phyloP scores from a whole-genome alignment of 2,329 filamentous ascomycete species.

The Mycosphaerella arachidis region DNA sequence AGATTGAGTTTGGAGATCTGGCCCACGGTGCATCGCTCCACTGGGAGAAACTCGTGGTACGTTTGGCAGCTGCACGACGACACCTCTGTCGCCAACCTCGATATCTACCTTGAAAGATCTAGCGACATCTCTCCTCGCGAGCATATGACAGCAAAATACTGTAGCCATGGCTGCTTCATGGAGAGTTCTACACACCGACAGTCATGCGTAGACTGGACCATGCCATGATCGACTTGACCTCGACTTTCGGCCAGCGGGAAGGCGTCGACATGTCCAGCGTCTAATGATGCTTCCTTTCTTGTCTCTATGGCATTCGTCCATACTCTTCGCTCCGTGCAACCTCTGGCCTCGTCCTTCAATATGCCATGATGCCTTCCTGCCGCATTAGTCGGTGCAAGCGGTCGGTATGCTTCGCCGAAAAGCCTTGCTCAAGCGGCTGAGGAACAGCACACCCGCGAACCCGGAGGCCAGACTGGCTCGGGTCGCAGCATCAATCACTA shows the following conservation, averaged over 20 bases:
- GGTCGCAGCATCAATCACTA: not conserved
- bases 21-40: not conserved
- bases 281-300: not conserved
- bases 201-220: not conserved
- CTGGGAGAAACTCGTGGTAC: not conserved
- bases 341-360: not conserved
- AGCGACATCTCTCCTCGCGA: too few species aligned
- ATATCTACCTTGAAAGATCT: too few species aligned
- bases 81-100: too few species aligned
- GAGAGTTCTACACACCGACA: too few species aligned
- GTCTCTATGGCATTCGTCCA: not conserved
- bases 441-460: not conserved
- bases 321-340: not conserved
- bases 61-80: not conserved
- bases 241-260: not conserved
- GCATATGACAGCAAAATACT: not conserved
- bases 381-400: not conserved
- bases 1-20: conserved; percentile 5
- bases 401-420: conserved; percentile 1
- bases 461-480: not conserved
- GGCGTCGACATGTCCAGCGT: not conserved
- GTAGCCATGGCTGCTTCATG: not conserved
- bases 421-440: conserved; percentile 3
- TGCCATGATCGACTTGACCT: not conserved
- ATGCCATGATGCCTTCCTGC: conserved; percentile 6